Evolutionary conservation across 257 asterid species (phyloP), one percentile per base, ranked within the genome.

Genomic region (Lithospermum erythrorhizon): DNA sequence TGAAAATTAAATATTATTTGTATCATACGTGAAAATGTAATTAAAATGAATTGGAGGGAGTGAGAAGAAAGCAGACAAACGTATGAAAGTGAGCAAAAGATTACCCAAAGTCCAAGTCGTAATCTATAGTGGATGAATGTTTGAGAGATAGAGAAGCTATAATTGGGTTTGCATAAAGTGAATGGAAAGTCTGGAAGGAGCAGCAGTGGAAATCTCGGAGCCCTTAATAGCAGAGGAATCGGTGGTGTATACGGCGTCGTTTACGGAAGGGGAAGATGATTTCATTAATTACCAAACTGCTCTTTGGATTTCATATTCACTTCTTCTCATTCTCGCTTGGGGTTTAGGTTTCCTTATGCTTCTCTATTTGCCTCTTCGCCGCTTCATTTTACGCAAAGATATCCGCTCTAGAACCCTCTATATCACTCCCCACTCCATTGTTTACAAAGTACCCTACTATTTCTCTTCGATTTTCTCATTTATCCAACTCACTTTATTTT

Each of bases 271-370:
- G 25, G 95, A 87, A 62, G 83, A 86, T 70, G 72, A 72, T 61
- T 82, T 82, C 58, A 66, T 87, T 2, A 82, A 84, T 19, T 87
- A 82, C 73, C 79, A 78, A 65, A 87, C 77, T 32, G 85, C 75
- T 49, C 74, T 71, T 49, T 82, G 95, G 95, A 74, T 75, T 51
- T 49, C 81, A 21, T 84, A 80, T 71, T 87, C 95, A 10, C 23
- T 80, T 67, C 72, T 76, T 32, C 64, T 87, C 68, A 29, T 78
- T 48, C 68, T 87, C 66, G 94, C 85, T 6, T 87, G 95, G 95
- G 95, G 94, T n/a, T 73, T 87, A 58, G 94, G 95, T 68, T 52
- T 87, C 21, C 62, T 87, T 24, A 80, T 84, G 95, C 78, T 87
- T 35, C 63, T 84, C 49, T 87, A 80, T 75, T 72, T 87, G 73